Base-by-base conservation (phyloP, 2,329 filamentous ascomycete genomes). In the Amesomyces nigricolor region DNA sequence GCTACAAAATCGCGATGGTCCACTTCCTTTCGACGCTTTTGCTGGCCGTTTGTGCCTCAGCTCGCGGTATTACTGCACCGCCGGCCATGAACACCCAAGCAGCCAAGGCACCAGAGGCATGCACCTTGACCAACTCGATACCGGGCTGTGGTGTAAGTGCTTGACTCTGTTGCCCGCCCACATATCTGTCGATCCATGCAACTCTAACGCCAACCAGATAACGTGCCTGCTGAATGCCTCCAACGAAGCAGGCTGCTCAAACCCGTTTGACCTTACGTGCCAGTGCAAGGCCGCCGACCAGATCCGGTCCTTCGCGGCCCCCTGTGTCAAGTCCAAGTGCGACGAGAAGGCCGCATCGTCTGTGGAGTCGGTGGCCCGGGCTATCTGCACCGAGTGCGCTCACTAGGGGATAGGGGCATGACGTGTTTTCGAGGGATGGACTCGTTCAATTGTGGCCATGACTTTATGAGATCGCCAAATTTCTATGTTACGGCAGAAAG, bases 61-160 rank as follows among this genome's bases (percentile, higher is more conserved):
- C 48, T 45, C 44, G 44, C 10, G 44, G 43, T 29, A 56, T 53
- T 46, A 56, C 49, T 46, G 40, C 56, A 51, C 26, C 45, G 42
- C 49, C 37, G 47, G n/a, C 58, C 32, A 46, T 32, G 40, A 48
- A 47, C 49, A 49, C 29, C 13, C 19, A 38, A 5, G 53, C 39
- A 5, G 16, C 47, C 7, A 40, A 5, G 3, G 54, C 26, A 35
- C 32, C 32, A 35, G 32, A 35, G 4, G 26, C 40, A 13, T 61
- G 59, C 26, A 40, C 57, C 13, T 13, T 56, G 8, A 57, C 47
- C 1, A 47, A 32, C 45, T 47, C 50, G 13, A 56, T 61, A 16
- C 59, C 59, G 5, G 17, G n/a, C 17, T 61, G 59, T 29, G 59
- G 49, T 47, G 54, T 61, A 54, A 49, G 54, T 54, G 17, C 22